Evolutionary conservation across 805 yeast species (phyloP).

Genomic region (Jamesozyma spencerorum): DNA sequence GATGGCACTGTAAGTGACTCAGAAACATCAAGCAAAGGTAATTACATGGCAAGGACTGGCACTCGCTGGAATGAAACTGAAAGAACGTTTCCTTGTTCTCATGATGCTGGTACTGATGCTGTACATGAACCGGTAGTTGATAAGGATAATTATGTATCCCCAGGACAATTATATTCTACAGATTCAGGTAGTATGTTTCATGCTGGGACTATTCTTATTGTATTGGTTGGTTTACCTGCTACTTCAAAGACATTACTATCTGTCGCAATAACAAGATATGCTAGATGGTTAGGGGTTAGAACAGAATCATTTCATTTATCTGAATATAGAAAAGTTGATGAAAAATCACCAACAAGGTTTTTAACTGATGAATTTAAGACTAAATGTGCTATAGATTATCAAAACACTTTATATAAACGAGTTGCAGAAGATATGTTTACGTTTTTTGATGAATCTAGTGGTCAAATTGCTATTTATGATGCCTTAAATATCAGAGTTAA

Average conservation of each 20-base stretch:
- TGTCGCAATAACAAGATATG: conserved; percentile 81
- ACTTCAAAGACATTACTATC: conserved; percentile 91
- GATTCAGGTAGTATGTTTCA: conserved; percentile 89
- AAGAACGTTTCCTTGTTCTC: not conserved
- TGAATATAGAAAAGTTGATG: conserved; percentile 62
- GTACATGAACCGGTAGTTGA: conserved; percentile 44
- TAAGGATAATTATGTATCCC: conserved; percentile 49
- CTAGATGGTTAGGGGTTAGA: conserved; percentile 93
- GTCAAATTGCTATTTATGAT: conserved; percentile 94
- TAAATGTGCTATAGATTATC: conserved; percentile 40
- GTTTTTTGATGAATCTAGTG: conserved; percentile 67
- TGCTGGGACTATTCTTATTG: conserved; percentile 87
- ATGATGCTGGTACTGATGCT: conserved; percentile 36
- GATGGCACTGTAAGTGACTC: no score
- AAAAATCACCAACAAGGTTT: conserved; percentile 56
- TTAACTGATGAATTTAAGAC: conserved; percentile 48
- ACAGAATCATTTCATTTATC: conserved; percentile 88
- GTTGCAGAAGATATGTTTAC: conserved; percentile 61
- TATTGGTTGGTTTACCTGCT: conserved; percentile 88
- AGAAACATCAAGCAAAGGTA: conserved; percentile 26
- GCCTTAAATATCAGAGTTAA: conserved; percentile 79
- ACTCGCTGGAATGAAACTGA: conserved; percentile 36
- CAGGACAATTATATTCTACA: conserved; percentile 89
- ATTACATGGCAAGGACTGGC: conserved; percentile 47
- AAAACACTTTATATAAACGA: conserved; percentile 49